phyloP scores from a whole-genome alignment of 2,329 filamentous ascomycete genomes.

The Neofusicoccum cordaticola region DNA sequence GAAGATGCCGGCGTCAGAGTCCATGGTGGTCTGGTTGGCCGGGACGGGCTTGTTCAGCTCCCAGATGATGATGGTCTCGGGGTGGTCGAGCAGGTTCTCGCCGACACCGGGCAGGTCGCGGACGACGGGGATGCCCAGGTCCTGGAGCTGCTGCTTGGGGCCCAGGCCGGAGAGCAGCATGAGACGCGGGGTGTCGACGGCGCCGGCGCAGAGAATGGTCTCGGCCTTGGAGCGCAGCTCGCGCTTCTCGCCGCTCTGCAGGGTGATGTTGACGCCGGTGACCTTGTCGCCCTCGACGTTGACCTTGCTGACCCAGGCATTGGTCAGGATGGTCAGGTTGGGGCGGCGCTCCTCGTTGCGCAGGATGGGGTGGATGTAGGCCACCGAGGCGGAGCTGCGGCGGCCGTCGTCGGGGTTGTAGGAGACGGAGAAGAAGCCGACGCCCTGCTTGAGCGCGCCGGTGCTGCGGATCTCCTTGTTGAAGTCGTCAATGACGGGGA shows the following conservation, averaged over 20 bases:
- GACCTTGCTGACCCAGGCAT: conserved; percentile 82
- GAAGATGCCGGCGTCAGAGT: conserved; percentile 87
- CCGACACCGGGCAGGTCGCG: conserved; percentile 61
- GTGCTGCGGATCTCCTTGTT: conserved; percentile 76
- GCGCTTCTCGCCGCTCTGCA: conserved; percentile 58
- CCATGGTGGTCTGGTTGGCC: conserved; percentile 81
- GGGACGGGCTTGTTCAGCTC: conserved; percentile 78
- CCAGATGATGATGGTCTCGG: conserved; percentile 67
- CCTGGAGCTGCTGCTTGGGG: conserved; percentile 46
- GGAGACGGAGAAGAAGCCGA: conserved; percentile 86
- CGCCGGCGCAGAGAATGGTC: conserved; percentile 76
- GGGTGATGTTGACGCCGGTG: conserved; percentile 68
- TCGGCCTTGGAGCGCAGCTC: conserved; percentile 64
- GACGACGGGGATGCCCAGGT: conserved; percentile 52
- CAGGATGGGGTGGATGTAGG: conserved; percentile 89
- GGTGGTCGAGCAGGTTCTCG: conserved; percentile 64
- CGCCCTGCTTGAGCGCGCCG: conserved; percentile 70
- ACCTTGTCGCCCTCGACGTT: conserved; percentile 69
- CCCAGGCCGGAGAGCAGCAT: conserved; percentile 54
- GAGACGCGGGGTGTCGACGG: conserved; percentile 74
- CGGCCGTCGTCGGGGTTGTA: conserved; percentile 88
- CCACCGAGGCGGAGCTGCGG: conserved; percentile 81
- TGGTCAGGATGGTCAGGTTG: conserved; percentile 82
- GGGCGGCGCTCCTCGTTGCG: conserved; percentile 76
- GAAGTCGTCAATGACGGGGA: conserved; percentile 81